Evolutionary conservation across 2,329 filamentous ascomycete species (phyloP), one percentile per base, ranked within the genome.

Genomic region (Calonectria leucothoes): DNA sequence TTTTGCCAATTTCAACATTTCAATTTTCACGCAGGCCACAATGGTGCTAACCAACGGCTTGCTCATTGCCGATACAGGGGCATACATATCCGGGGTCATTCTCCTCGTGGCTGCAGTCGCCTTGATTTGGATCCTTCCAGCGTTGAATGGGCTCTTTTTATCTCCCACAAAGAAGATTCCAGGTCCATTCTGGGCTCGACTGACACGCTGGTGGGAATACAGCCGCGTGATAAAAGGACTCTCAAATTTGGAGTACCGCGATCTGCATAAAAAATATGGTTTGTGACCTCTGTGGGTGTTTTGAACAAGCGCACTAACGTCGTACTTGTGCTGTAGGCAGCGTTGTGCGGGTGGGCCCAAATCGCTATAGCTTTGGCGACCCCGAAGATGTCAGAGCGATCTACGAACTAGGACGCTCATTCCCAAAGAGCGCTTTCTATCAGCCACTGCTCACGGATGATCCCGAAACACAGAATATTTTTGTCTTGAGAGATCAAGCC

Each of bases 331-430:
- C 29, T 14, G 10, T 6, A 64, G 59, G 59, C 17, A 25, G 25
- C 8, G 31, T 74, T 2, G 74, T 76, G 11, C 64, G 64, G 3
- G 37, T 52, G 12, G 64, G 64, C 31, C 64, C 64, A 7, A 55
- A 66, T 35, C 64, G 64, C 15, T 66, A 66, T 25, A 66, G 64
- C 33, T 55, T 66, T 27, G 35, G 35, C 20, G n/a, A 66, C 14
- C 64, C 64, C 6, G 45, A 55, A n/a, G 64, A 37, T n/a, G 23
- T 52, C 2, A 51, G 27, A n/a, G 17, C 31, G 1, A 55, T 66
- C 0, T 66, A 66, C 33, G 64, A 27, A 14, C 45, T 66, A 20
- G 64, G 64, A 14, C 29, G 49, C n/a, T 37, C 45, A 23, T 66
- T 52, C 10, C 31, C 48, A 5, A 66, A 66, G 37, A 52, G 45